Evolutionary conservation across 805 yeast genomes (phyloP), one percentile per base, ranked within the genome.

Genomic region (Pichia sporocuriosa): DNA sequence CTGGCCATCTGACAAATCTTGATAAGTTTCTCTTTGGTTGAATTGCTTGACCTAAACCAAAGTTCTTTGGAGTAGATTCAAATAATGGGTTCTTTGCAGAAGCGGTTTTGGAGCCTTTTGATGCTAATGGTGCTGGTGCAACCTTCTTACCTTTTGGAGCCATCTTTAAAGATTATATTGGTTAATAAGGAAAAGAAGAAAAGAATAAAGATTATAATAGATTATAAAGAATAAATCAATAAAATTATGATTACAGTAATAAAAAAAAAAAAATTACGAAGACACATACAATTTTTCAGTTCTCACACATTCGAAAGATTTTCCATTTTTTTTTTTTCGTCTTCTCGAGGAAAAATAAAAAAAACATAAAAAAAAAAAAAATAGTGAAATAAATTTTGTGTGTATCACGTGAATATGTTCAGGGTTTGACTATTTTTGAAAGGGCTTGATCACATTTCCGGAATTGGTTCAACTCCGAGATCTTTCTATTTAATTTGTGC

Each of bases 1-100:
- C 93, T 67, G 98, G 98, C 98, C 98, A 93, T 74, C 84, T 93
- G 67, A 90, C 97, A 70, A 85, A 89, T 73, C 97, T 88, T 50
- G 95, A 75, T 67, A 93, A 80, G 82, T 93, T 86, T 75, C 90
- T 82, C 79, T 83, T 87, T 69, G 88, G 95, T 74, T 90, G 97
- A 61, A 90, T 63, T 55, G 82, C 74, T 77, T 93, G 97, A 63
- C 98, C 98, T 62, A 93, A 83, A 73, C 97, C 97, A 65, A 81
- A 90, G 75, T 79, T 82, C 75, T 81, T 83, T 69, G 96, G 95
- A 56, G 87, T 76, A 52, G 95, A 72, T 70, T 84, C 94, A 65
- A 86, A 70, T 68, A 89, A 75, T 61, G 96, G 96, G 79, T 86
- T 87, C 75, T 76, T 73, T 29, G 69, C 46, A 49, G 58, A 70